Evolutionary conservation across 2,329 filamentous ascomycete species (phyloP).

Genomic region (Verruconis gallopava): DNA sequence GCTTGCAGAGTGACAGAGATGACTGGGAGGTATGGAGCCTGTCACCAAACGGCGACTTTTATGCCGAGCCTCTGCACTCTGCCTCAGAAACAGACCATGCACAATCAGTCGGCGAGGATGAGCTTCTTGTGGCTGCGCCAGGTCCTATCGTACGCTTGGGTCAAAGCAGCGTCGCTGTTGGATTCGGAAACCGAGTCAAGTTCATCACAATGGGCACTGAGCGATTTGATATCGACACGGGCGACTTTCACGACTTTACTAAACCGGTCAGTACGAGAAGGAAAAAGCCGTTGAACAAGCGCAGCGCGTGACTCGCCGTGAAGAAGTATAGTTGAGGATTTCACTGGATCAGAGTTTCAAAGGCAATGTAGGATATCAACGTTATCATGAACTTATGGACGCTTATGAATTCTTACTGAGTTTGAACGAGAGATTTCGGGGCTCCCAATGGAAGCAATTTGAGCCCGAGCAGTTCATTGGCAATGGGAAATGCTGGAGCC

Average conservation of each 20-base stretch:
- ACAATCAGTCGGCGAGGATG: constrained; percentile 28
- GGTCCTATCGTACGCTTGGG: constrained; percentile 54
- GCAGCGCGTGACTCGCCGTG: background rate
- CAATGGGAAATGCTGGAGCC: too few relatives aligned
- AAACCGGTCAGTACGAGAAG: constrained; percentile 1
- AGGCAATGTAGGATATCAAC: too few relatives aligned
- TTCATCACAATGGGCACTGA: constrained; percentile 55
- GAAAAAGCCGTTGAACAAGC: background rate
- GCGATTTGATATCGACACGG: constrained; percentile 30
- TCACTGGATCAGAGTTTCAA: too few relatives aligned
- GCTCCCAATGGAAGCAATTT: too few relatives aligned
- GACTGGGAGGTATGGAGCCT: constrained; percentile 43
- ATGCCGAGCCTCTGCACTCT: constrained; percentile 23
- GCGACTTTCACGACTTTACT: background rate
- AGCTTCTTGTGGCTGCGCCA: constrained; percentile 51
- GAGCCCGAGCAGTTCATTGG: too few relatives aligned
- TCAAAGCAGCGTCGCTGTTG: constrained; percentile 52
- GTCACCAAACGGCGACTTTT: constrained; percentile 33
- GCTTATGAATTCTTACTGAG: too few relatives aligned
- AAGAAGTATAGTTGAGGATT: too few relatives aligned
- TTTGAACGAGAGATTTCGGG: too few relatives aligned
- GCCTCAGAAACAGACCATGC: constrained; percentile 10
- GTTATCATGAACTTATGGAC: too few relatives aligned
- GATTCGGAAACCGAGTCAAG: constrained; percentile 61
- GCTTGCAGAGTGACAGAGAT: background rate